These are phyloP conservation scores for Leccinum olivaceoglutinosum DNA, from an alignment of 1,284 basidiomycete species.

Conservation along the genomic window DNA sequence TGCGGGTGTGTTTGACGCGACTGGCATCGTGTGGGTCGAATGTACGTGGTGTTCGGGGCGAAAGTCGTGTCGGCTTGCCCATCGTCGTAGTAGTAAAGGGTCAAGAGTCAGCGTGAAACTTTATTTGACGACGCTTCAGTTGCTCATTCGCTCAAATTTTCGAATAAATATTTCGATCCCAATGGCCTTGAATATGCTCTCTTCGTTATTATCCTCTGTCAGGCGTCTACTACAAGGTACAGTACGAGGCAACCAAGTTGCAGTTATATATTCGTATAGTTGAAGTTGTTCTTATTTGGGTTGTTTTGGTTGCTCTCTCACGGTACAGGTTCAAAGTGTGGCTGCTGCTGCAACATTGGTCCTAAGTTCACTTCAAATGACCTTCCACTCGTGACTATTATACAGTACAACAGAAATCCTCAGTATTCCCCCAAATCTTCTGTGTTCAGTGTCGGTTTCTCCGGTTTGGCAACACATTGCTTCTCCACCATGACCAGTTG, in stretches of 20 bases:
- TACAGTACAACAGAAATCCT: background rate
- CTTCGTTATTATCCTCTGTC: background rate
- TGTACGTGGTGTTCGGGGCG: background rate
- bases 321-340: too few relatives aligned
- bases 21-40: conserved; percentile 52
- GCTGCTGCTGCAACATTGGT: too few relatives aligned
- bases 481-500: conserved; percentile 28
- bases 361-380: too few relatives aligned
- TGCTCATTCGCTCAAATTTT: background rate
- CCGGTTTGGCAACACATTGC: conserved; percentile 9
- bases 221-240: background rate
- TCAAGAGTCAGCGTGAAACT: background rate
- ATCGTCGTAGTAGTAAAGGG: background rate
- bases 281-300: too few relatives aligned
- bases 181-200: background rate
- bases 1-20: conserved; percentile 52
- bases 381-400: too few relatives aligned
- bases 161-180: background rate
- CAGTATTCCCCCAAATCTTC: conserved; percentile 31
- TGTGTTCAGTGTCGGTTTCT: conserved; percentile 23
- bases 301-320: too few relatives aligned
- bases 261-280: background rate
- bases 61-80: background rate
- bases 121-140: background rate
- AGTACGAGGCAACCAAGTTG: background rate